Conservation (phyloP, 2,329 filamentous ascomycete species). For the Fusarium poae region DNA sequence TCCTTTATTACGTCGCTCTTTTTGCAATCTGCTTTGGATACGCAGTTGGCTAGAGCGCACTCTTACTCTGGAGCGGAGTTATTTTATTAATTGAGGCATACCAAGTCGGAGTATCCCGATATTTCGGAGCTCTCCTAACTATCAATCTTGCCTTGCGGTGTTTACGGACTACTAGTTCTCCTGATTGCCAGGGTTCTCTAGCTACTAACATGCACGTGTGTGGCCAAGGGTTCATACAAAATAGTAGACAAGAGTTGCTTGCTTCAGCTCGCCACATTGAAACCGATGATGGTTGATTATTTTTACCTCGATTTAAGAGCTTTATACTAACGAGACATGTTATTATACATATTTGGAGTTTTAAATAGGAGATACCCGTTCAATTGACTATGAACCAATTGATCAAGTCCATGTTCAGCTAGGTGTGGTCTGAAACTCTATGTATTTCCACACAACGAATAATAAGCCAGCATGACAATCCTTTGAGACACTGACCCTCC, state of each 20-base stretch:
- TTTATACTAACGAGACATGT: slow-evolving; percentile 4
- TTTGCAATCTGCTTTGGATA: slow-evolving; percentile 27
- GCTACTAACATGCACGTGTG: slow-evolving; percentile 20
- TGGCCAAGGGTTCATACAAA: slow-evolving; percentile 6
- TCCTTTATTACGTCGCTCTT: slow-evolving; percentile 38
- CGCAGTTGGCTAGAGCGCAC: slow-evolving; percentile 39
- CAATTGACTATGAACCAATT: slow-evolving; percentile 5
- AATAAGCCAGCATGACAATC: slow-evolving; percentile 1
- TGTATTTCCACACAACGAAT: slow-evolving; percentile 24
- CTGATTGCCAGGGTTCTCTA: slow-evolving; percentile 14
- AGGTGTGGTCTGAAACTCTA: slow-evolving; percentile 14
- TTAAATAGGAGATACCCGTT: slow-evolving; percentile 19
- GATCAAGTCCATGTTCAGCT: slow-evolving; percentile 3
- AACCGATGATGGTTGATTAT: not conserved
- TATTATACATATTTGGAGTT: slow-evolving; percentile 20
- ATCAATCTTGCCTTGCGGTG: slow-evolving; percentile 12
- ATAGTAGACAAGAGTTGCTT: slow-evolving; percentile 7
- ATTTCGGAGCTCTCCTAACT: slow-evolving; percentile 19
- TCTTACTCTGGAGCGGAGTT: slow-evolving; percentile 39
- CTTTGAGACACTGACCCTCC: not conserved
- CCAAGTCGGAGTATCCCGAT: slow-evolving; percentile 37
- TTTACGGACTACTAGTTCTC: slow-evolving; percentile 10
- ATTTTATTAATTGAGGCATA: slow-evolving; percentile 44
- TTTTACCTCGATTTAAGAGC: slow-evolving; percentile 7
- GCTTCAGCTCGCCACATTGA: slow-evolving; percentile 2